These are phyloP conservation scores for Sideroxylon spinosum DNA, from an alignment of 179 eudicot genomes.

Conservation along the genomic window DNA sequence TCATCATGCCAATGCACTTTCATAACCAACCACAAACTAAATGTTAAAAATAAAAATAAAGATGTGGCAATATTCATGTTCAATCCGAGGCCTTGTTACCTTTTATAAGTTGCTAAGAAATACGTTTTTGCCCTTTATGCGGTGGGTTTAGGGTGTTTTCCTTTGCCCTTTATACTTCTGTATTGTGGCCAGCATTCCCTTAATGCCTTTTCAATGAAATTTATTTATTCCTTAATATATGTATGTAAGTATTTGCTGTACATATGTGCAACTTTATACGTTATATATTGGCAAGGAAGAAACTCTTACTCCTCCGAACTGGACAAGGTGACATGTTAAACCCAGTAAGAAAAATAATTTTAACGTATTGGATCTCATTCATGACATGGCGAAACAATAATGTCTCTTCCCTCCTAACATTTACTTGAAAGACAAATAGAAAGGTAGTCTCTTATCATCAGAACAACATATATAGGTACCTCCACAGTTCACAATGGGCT, in stretches of 20 bases:
- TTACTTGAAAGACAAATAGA: background rate
- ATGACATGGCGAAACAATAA: background rate
- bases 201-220: no score
- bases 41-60: background rate
- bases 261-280: background rate
- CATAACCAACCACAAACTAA: background rate
- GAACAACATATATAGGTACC: background rate
- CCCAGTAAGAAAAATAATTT: background rate
- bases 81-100: background rate
- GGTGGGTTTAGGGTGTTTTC: no score
- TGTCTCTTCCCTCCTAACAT: background rate
- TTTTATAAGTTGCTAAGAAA: background rate
- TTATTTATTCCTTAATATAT: no score
- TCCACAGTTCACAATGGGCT: conserved; percentile 1
- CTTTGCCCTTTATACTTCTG: no score
- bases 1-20: background rate
- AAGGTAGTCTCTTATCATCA: background rate
- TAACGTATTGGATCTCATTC: background rate
- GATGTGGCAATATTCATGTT: background rate
- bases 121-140: no score
- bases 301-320: background rate
- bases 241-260: no score
- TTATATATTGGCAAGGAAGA: background rate
- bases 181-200: no score
- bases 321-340: background rate